Base-by-base conservation (phyloP, 257 asterid genomes). In the Knoxia roxburghii region DNA sequence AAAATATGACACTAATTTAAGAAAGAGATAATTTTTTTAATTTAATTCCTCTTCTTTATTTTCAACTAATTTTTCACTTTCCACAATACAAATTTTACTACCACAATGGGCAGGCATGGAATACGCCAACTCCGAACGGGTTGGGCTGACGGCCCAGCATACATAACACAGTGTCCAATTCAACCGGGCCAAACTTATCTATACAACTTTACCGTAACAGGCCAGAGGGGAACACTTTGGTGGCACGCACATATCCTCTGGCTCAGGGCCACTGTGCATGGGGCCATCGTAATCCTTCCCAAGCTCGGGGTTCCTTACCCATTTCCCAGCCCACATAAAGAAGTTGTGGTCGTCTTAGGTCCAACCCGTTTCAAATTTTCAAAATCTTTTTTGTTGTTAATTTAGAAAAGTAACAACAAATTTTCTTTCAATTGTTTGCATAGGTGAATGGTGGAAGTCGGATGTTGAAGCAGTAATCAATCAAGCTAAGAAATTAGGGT, bases 361-460 rank as follows among this genome's bases (percentile, higher is more conserved):
- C 7, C 23, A n/a, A 57, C 41, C 15, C 20, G 41, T 46, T 46
- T 46, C 51, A 11, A 18, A 62, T 62, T 8, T 37, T 21, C 3
- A 40, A 2, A 21, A 13, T 30, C 11, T 32, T 33, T 33, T n/a
- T 17, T 59, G 17, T 35, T 59, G 0, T 18, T 18, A 7, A 59
- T 2, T 57, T 69, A 0, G 2, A 6, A 14, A 53, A 1, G n/a
- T 30, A 11, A 43, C 6, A 43, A 4, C 14, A n/a, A n/a, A 43
- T 45, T n/a, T 33, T 7, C 24, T 51, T 27, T 2, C 43, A 11
- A 7, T 63, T 7, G 7, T 18, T 61, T 53, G 24, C 67, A 62
- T n/a, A 87, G 97, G 95, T 29, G 97, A 90, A 68, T 90, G 96
- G 96, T 88, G 97, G 97, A 90, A 88, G 24, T 72, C 89, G 33